Evolutionary conservation across 2,329 filamentous ascomycete species (phyloP).

Genomic region (Nigrograna mackinnonii): DNA sequence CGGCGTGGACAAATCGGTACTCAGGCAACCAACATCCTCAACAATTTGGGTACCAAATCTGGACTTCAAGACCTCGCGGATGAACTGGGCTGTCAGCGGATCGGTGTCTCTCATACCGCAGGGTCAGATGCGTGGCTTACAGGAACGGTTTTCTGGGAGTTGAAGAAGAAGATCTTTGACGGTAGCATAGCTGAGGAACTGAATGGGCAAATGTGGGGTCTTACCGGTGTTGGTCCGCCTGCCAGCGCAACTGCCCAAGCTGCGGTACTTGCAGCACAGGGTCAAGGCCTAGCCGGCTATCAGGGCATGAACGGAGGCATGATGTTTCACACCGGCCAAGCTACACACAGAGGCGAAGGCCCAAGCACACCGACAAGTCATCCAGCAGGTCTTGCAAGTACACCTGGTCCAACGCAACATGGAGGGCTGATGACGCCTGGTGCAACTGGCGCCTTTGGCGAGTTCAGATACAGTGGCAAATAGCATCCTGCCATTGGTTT

Average conservation of each 20-base stretch:
- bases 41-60: constrained; percentile 86
- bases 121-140: constrained; percentile 93
- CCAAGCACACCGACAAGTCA: constrained; percentile 72
- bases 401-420: constrained; percentile 64
- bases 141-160: constrained; percentile 91
- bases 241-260: constrained; percentile 60
- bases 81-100: constrained; percentile 84
- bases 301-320: constrained; percentile 40
- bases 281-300: constrained; percentile 31
- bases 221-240: constrained; percentile 64
- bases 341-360: constrained; percentile 47
- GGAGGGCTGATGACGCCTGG: constrained; percentile 73
- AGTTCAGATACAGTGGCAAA: constrained; percentile 56
- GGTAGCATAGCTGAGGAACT: constrained; percentile 76
- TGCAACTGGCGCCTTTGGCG: constrained; percentile 75
- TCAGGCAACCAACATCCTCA: constrained; percentile 71
- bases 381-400: constrained; percentile 53
- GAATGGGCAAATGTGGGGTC: constrained; percentile 91
- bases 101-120: constrained; percentile 87
- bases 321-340: constrained; percentile 44
- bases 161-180: constrained; percentile 85
- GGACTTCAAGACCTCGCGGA: constrained; percentile 93
- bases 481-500: constrained; percentile 13
- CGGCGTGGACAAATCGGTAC: constrained; percentile 49
- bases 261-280: constrained; percentile 47